Evolutionary conservation across 75 land plant genomes (phyloP), one percentile per base, ranked within the genome.

Genomic region (Cunninghamia lanceolata): DNA sequence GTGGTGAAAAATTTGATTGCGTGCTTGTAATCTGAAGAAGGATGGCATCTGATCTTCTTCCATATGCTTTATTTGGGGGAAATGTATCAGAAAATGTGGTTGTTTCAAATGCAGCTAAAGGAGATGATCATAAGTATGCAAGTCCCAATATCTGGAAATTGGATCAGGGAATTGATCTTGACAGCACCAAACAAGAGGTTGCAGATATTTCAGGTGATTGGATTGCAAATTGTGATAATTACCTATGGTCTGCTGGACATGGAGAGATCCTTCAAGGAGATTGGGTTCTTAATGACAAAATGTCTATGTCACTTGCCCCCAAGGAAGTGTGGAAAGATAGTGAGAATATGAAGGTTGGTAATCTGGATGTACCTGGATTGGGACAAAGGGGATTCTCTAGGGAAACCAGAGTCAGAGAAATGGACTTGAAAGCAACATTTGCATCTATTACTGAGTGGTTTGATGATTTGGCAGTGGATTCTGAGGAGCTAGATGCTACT

Each of bases 311-410:
- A 16, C 82, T 28, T 53, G 63, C 32, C 47, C 47, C 39, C 19
- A 53, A 3, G 56, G 63, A 53, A 19, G 34, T 53, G 25, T 83
- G 53, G 40, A 50, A 83, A 19, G 14, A 30, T 17, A 19, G 14
- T 17, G 84, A 83, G 82, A 80, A 42, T 80, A 10, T 80, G 82
- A 80, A 80, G 47, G 82, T 30, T 80, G 50, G 45, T 45, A 45
- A 45, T 45, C 82, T 45, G 30, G 46, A 43, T 80, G 2, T 42
- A 43, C 47, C 45, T 28, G 82, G 46, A 25, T 43, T n/a, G 40
- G 46, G 82, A 80, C 50, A 79, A 42, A 42, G 82, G 47, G 82
- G 30, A 34, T 35, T 83, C 50, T 52, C 32, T 53, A 53, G n/a
- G 84, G 82, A 45, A 47, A n/a, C 63, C 14, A 52, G 84, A 16